Conservation (phyloP, 805 yeast species). For the Saccharomyces eubayanus region DNA sequence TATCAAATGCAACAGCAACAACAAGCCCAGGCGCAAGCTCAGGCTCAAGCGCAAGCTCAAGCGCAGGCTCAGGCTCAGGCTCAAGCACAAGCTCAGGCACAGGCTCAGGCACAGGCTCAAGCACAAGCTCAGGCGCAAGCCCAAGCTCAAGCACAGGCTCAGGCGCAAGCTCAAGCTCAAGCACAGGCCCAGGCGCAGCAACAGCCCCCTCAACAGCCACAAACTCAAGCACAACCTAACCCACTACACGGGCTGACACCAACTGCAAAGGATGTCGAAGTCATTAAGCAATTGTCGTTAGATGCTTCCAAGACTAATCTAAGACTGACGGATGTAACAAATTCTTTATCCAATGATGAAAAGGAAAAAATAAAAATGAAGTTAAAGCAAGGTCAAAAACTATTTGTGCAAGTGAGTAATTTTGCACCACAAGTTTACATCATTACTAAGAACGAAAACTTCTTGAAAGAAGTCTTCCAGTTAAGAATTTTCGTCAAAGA, state of each 20-base stretch:
- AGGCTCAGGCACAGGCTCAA: background rate
- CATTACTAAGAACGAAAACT: constrained; percentile 65
- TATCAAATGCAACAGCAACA: constrained; percentile 1
- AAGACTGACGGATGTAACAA: constrained; percentile 57
- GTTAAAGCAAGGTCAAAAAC: constrained; percentile 40
- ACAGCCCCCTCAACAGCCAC: background rate
- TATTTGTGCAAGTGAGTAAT: constrained; percentile 62
- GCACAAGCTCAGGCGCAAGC: background rate
- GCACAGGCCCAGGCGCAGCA: constrained; percentile 1
- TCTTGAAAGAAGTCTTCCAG: constrained; percentile 68
- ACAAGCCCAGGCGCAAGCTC: constrained; percentile 1
- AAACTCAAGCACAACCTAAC: background rate
- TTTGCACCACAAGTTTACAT: constrained; percentile 71
- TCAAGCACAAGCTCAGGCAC: constrained; percentile 3
- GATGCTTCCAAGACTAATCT: constrained; percentile 65
- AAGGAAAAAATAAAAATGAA: constrained; percentile 51
- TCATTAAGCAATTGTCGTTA: constrained; percentile 53
- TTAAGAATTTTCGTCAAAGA: constrained; percentile 72
- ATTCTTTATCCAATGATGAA: constrained; percentile 52
- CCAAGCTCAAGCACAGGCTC: background rate
- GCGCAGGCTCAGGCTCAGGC: constrained; percentile 4
- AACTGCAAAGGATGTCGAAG: constrained; percentile 55
- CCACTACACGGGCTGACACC: constrained; percentile 16
- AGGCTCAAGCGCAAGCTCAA: constrained; percentile 5
- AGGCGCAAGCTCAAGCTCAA: background rate